Percentiles rank a stretch among this genome's conserved stretches.
phyloP scores from a whole-genome alignment of 2,329 filamentous ascomycete species.

The Trichophaea hybrida region DNA sequence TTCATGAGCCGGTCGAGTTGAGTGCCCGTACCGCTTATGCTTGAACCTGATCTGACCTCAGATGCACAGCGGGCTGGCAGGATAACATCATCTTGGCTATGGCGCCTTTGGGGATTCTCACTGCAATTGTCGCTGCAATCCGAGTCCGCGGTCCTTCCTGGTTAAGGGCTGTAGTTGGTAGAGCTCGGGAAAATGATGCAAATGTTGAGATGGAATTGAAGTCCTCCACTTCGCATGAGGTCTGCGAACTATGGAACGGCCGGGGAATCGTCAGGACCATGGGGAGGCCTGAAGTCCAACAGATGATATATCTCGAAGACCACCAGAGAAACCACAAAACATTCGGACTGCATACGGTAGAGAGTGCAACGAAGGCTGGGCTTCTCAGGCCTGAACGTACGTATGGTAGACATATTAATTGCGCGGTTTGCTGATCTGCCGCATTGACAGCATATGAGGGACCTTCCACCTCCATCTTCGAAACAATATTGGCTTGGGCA shows the following conservation, averaged over 20 bases:
- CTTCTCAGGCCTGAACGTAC: conserved; percentile 35
- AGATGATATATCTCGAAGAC: conserved; percentile 19
- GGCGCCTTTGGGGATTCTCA: conserved; percentile 36
- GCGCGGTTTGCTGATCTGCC: neutral
- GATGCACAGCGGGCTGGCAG: conserved; percentile 27
- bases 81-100: conserved; percentile 38
- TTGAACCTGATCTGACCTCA: neutral
- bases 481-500: neutral
- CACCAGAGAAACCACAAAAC: conserved; percentile 13
- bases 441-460: neutral
- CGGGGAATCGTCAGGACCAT: conserved; percentile 8
- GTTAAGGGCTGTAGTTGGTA: conserved; percentile 35
- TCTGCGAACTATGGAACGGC: conserved; percentile 17
- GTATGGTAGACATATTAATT: conserved; percentile 28
- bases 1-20: conserved; percentile 27
- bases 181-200: conserved; percentile 28
- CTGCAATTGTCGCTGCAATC: conserved; percentile 30
- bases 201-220: conserved; percentile 33
- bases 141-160: conserved; percentile 31
- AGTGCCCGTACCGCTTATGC: neutral
- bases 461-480: neutral
- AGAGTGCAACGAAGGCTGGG: conserved; percentile 7
- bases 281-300: conserved; percentile 8
- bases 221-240: conserved; percentile 34
- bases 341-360: neutral